A percentile compares a stretch with the other conserved stretches of the same genome.
These are phyloP conservation scores for Brassica rapa DNA, from an alignment of 345 rosid genomes.

Conservation along the genomic window DNA sequence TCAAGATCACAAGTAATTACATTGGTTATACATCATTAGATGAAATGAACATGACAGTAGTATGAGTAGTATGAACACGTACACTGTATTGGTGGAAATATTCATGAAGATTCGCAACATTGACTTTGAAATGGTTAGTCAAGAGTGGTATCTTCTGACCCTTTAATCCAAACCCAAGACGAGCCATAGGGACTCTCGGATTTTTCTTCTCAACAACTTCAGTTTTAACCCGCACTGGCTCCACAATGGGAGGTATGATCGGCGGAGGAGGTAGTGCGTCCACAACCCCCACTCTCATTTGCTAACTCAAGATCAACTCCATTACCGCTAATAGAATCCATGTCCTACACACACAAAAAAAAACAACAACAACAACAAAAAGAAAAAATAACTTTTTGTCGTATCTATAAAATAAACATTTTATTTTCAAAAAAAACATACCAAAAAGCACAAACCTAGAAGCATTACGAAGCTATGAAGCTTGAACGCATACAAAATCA, in stretches of 20 bases:
- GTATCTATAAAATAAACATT: no score
- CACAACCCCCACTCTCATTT: slow-evolving; percentile 39
- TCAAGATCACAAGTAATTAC: neutral
- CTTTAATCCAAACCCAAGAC: slow-evolving; percentile 68
- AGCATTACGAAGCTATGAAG: no score
- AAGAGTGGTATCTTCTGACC: slow-evolving; percentile 62
- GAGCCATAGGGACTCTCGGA: slow-evolving; percentile 56
- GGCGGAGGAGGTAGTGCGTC: slow-evolving; percentile 68
- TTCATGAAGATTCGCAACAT: slow-evolving; percentile 54
- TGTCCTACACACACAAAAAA: slow-evolving; percentile 29
- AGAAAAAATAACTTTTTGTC: no score
- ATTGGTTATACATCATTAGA: neutral
- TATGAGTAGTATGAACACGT: slow-evolving; percentile 27
- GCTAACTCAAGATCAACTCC: slow-evolving; percentile 47
- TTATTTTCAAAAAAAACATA: no score
- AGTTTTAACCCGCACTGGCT: slow-evolving; percentile 45
- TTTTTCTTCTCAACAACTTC: slow-evolving; percentile 60
- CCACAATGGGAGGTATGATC: slow-evolving; percentile 59
- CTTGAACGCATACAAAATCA: no score
- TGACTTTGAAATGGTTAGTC: slow-evolving; percentile 86
- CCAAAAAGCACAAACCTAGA: no score
- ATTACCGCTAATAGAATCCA: slow-evolving; percentile 49
- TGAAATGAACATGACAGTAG: neutral
- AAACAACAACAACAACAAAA: no score
- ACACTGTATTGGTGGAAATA: slow-evolving; percentile 77